Evolutionary conservation across 1,139 yeast species (phyloP), one percentile per base, ranked within the genome.

Genomic region (Saccharomyces pastorianus): DNA sequence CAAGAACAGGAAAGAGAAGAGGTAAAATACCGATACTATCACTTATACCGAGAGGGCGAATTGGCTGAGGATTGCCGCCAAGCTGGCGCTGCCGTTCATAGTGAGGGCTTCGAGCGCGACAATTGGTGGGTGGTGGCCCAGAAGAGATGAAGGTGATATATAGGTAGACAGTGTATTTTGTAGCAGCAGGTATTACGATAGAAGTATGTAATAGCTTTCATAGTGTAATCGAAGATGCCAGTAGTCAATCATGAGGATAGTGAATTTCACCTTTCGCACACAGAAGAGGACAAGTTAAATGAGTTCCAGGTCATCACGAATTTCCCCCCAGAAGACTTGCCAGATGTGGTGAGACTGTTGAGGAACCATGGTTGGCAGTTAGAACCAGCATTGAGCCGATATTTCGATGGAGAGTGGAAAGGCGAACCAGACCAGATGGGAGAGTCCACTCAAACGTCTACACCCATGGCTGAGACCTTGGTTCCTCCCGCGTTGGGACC

Each of bases 31-130:
- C 78, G 99, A 60, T 93, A 85, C 67, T 93, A 93, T 64, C 99
- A 93, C 69, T 73, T 93, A 49, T 93, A 93, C 68, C 80, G 77
- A 56, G 71, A 86, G 59, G 97, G 96, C 1, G 99, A 93, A 66
- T 74, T 93, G 48, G 85, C 79, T 50, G 79, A 77, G 3, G 88
- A 90, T 64, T 86, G 88, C 14, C 66, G 63, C 25, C 66, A 66
- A 25, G 96, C 96, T 0, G 95, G 95, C 1, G 89, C 84, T 1
- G 61, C 58, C 2, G 74, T 91, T 1, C 76, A 86, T 0, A 82
- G 80, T 32, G 74, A 80, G 51, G 99, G 99, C 0, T 95, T 91
- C 66, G 98, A 93, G 66, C 81, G 80, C 64, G 99, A 95, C 66
- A 93, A 93, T 66, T 93, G 99, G 98, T 93, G 96, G 88, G 85